Percentiles rank a stretch among this genome's conserved stretches.
Conservation (phyloP, 2,329 filamentous ascomycete species). For the Calonectria pauciramosa region DNA sequence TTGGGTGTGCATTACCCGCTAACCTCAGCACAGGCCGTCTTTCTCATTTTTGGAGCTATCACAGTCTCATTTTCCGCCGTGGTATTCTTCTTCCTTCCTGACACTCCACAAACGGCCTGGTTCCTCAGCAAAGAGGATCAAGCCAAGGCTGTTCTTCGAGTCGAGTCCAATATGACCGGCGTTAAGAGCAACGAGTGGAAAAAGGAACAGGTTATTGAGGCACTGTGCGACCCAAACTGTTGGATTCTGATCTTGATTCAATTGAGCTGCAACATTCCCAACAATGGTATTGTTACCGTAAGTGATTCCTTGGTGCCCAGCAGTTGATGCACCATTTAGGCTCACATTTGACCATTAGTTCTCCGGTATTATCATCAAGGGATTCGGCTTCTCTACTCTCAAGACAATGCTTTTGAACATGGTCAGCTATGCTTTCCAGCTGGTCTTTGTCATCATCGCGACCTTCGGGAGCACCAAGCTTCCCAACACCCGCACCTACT, state of each 20-base stretch:
- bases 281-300: conserved; percentile 38
- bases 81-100: conserved; percentile 38
- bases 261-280: conserved; percentile 46
- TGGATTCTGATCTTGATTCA: conserved; percentile 45
- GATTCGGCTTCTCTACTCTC: conserved; percentile 42
- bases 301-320: not conserved
- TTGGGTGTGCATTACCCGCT: not conserved
- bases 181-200: conserved; percentile 44
- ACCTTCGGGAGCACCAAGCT: conserved; percentile 41
- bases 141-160: conserved; percentile 46
- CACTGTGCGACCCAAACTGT: conserved; percentile 31
- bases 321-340: not conserved
- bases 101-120: conserved; percentile 43
- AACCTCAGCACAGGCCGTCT: conserved; percentile 24
- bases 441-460: conserved; percentile 39
- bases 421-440: conserved; percentile 36
- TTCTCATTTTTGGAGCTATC: conserved; percentile 41
- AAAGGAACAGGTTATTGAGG: conserved; percentile 8
- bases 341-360: conserved; percentile 35
- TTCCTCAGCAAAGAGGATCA: conserved; percentile 46
- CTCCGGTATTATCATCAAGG: conserved; percentile 42
- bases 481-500: conserved; percentile 43
- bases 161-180: conserved; percentile 52
- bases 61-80: conserved; percentile 38
- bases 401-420: conserved; percentile 38